Base-by-base conservation (phyloP, 164 flowering plant genomes). In the Warburgia ugandensis region DNA sequence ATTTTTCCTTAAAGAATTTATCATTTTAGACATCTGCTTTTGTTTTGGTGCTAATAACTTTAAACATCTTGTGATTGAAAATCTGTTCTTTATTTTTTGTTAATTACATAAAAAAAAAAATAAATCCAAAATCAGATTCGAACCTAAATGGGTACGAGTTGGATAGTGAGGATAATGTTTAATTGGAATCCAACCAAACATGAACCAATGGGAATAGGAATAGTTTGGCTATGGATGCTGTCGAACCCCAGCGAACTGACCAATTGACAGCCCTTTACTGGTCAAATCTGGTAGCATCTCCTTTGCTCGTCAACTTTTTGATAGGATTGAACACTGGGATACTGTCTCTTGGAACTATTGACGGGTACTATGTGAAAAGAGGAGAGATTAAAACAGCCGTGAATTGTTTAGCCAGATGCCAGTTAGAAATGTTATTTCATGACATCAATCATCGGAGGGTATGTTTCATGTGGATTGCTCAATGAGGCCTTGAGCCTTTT, bases 261-360 rank as follows among this genome's bases (percentile, higher is more conserved):
- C n/a, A n/a, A n/a, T n/a, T n/a, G n/a, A n/a, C n/a, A n/a, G 73
- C 45, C 67, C 65, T 36, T 64, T 52, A 11, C 71, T 73, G 55
- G 63, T 71, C 1, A 57, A 51, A 53, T 60, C 54, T 23, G 78
- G 68, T 3, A 32, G 36, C 43, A 52, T 71, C 12, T 8, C 16
- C 0, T 27, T 52, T 30, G 75, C 74, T 25, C 64, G 59, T 39
- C 49, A 30, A 5, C 44, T 73, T 35, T 76, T 73, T 25, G 70
- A 72, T 30, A 51, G 48, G 17, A 27, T 64, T 2, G 32, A 60
- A 3, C 5, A 45, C 20, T 48, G 52, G 35, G 80, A 78, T 47
- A 46, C 31, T 33, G 76, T 78, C 44, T 73, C 83, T 28, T 73
- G 78, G 78, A 75, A 75, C 50, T 56, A 62, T 77, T 28, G 60